These are phyloP conservation scores for Amoeboradix gromovi DNA, from an alignment of 371 early-diverging fungal genomes.

Conservation along the genomic window DNA sequence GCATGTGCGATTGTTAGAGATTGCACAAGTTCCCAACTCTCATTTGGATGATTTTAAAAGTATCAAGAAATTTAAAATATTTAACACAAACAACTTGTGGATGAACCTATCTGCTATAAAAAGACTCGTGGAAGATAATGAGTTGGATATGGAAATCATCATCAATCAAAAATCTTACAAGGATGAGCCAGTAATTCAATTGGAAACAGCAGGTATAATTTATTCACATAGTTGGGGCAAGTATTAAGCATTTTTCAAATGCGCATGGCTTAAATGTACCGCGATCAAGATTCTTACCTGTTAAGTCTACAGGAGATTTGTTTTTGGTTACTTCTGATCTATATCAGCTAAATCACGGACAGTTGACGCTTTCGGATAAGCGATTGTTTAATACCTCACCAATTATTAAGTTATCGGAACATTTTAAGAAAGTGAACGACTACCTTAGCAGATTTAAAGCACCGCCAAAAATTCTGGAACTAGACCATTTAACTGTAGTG, in stretches of 20 bases:
- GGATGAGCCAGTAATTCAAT: background rate
- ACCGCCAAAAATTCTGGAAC: slow-evolving; percentile 82
- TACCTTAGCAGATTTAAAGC: slow-evolving; percentile 59
- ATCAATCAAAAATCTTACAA: slow-evolving; percentile 51
- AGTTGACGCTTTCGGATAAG: slow-evolving; percentile 63
- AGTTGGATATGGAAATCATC: slow-evolving; percentile 81
- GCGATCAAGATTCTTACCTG: slow-evolving; percentile 89
- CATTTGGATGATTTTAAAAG: slow-evolving; percentile 90
- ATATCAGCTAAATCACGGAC: slow-evolving; percentile 71
- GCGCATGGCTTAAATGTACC: slow-evolving; percentile 96
- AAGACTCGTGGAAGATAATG: slow-evolving; percentile 49
- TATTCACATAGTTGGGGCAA: slow-evolving; percentile 96
- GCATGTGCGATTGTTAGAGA: slow-evolving; percentile 75
- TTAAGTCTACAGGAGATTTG: slow-evolving; percentile 92
- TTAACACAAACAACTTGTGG: slow-evolving; percentile 99
- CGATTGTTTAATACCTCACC: slow-evolving; percentile 78
- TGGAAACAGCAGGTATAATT: background rate
- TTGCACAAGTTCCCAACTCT: slow-evolving; percentile 94
- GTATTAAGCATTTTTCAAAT: slow-evolving; percentile 88
- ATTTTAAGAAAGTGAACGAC: slow-evolving; percentile 67
- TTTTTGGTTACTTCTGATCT: slow-evolving; percentile 89
- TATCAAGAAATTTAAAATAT: slow-evolving; percentile 97
- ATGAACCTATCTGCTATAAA: slow-evolving; percentile 81
- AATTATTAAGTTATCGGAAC: slow-evolving; percentile 80
- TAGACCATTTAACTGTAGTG: slow-evolving; percentile 91